phyloP scores from a whole-genome alignment of 2,329 filamentous ascomycete genomes.

The Alternaria ethzedia region DNA sequence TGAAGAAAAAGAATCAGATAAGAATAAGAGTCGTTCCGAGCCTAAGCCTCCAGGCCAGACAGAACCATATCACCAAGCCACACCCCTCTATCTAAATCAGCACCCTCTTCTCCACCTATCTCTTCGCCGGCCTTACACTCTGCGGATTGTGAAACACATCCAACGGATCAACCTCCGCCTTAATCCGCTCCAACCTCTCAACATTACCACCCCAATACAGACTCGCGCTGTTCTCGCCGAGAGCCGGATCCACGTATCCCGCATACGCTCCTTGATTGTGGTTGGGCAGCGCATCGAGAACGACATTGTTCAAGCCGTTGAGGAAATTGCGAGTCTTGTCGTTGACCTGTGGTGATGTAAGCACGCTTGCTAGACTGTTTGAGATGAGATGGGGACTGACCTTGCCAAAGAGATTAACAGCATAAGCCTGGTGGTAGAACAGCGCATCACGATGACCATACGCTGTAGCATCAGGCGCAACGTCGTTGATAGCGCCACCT shows the following conservation, averaged over 20 bases:
- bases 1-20: too few species aligned
- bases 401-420: slow-evolving; percentile 38
- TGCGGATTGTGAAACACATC: slow-evolving; percentile 48
- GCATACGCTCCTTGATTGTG: slow-evolving; percentile 56
- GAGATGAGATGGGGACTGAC: not conserved
- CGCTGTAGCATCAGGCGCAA: slow-evolving; percentile 38
- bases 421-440: slow-evolving; percentile 49
- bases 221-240: slow-evolving; percentile 52
- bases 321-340: slow-evolving; percentile 49
- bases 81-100: not conserved
- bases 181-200: slow-evolving; percentile 45
- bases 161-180: slow-evolving; percentile 49
- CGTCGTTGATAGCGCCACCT: slow-evolving; percentile 43
- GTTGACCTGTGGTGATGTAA: slow-evolving; percentile 21
- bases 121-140: slow-evolving; percentile 36
- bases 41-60: not conserved
- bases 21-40: not conserved
- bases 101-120: not conserved
- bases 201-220: slow-evolving; percentile 56
- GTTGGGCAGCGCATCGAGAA: slow-evolving; percentile 38
- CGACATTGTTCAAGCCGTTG: slow-evolving; percentile 49
- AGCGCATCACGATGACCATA: slow-evolving; percentile 43
- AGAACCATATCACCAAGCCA: not conserved
- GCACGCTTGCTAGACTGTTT: not conserved
- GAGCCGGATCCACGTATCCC: slow-evolving; percentile 57